Percentiles rank a stretch among this genome's conserved stretches.
These are phyloP conservation scores for Cystofilobasidium bisporidii DNA, from an alignment of 768 basidiomycete genomes.

Conservation along the genomic window DNA sequence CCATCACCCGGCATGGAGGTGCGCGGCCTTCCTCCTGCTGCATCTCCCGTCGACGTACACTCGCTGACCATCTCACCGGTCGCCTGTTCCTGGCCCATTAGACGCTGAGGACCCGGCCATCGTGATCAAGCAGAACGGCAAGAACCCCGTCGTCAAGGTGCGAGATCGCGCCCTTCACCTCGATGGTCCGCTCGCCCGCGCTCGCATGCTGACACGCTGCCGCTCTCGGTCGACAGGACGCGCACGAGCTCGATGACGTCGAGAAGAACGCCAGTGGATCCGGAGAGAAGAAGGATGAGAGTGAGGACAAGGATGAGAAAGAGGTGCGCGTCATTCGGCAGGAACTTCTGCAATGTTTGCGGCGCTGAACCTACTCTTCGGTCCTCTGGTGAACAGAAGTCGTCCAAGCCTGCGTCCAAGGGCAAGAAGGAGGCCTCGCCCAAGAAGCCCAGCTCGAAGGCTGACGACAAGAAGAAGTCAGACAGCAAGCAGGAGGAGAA, in stretches of 20 bases:
- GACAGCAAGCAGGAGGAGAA: neutral
- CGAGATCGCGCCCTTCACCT: too few species aligned
- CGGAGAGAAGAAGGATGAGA: neutral
- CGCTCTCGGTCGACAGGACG: neutral
- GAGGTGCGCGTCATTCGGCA: neutral
- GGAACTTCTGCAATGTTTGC: neutral
- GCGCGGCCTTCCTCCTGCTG: too few species aligned
- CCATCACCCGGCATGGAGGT: neutral
- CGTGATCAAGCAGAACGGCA: constrained; percentile 19
- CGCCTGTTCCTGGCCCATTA: neutral
- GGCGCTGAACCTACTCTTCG: neutral
- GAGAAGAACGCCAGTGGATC: neutral
- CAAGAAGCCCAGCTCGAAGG: neutral
- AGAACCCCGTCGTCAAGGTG: neutral
- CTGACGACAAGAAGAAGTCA: neutral
- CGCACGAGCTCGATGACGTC: constrained; percentile 21
- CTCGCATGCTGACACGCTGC: too few species aligned
- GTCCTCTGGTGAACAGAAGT: too few species aligned
- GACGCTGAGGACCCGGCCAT: constrained; percentile 23
- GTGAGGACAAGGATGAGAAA: neutral
- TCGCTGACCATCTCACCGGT: too few species aligned
- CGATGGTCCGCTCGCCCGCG: too few species aligned
- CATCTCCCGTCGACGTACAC: too few species aligned
- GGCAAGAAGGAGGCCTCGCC: neutral
- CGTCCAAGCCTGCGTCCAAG: neutral